Base-by-base conservation (phyloP, 2,329 filamentous ascomycete genomes). In the Talaromyces atroroseus region DNA sequence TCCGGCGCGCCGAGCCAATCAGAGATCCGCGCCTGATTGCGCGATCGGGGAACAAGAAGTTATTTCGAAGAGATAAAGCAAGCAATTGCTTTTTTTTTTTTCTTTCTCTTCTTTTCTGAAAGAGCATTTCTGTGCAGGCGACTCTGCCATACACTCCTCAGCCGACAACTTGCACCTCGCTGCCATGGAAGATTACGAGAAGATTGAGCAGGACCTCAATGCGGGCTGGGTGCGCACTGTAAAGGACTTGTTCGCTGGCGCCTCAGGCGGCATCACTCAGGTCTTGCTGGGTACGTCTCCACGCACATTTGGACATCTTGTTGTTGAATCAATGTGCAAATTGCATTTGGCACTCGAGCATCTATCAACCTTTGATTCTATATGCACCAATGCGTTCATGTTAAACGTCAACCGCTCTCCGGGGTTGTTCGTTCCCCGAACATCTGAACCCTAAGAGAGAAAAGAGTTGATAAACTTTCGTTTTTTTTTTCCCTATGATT, bases 201-300 rank as follows among this genome's bases (percentile, higher is more conserved):
- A 69, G 42, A 58, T 70, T 46, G 66, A 71, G 58, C 69, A 72
- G 61, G 70, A 66, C n/a, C 51, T 59, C 49, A 52, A 50, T 38
- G 71, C 65, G 36, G 72, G 74, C 60, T 68, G 79, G 51, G 61
- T 74, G 64, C 83, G 87, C 69, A 88, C 88, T 50, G 78, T 86
- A 66, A 99, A 97, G 79, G 94, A 99, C 75, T 79, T 99, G 58
- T 88, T 92, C 69, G 84, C 94, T 11, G 94, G 94, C 38, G 94
- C 94, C 58, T 88, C 87, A 7, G 94, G 94, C 61, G 94, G 94
- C 65, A 81, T 97, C 65, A 92, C 94, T 18, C 94, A 99, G 75
- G 94, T 99, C 45, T 77, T 99, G 60, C 82, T 97, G 63, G 92
- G 92, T 96, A 77, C 75, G 84, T 50, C 44, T 34, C 14, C 29